Evolutionary conservation across 1,284 basidiomycete species (phyloP).

Genomic region (Takashimella tepidaria): DNA sequence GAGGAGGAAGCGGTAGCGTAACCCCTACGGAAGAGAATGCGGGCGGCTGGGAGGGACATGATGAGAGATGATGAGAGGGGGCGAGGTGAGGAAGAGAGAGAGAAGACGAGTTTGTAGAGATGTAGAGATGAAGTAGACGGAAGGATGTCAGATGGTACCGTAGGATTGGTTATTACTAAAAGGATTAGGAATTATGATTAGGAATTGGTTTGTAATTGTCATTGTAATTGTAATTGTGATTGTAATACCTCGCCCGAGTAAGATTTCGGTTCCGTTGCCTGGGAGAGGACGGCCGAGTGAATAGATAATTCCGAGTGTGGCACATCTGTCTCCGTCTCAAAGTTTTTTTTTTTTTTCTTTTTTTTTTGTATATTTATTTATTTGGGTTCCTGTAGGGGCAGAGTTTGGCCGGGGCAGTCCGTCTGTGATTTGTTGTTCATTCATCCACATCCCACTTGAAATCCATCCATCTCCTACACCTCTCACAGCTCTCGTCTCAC

Average conservation of each 20-base stretch:
- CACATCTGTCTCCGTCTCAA: neutral
- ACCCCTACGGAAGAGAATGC: slow-evolving; percentile 41
- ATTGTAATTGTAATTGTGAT: too few relatives aligned
- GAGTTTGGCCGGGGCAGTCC: too few relatives aligned
- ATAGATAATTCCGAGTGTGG: neutral
- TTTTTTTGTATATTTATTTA: too few relatives aligned
- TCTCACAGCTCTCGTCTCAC: neutral
- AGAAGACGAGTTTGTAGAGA: slow-evolving; percentile 8
- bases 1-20: slow-evolving; percentile 42
- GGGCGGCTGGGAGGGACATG: slow-evolving; percentile 41
- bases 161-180: too few relatives aligned
- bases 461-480: neutral
- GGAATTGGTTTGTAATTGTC: too few relatives aligned
- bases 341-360: neutral
- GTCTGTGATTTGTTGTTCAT: neutral
- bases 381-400: too few relatives aligned
- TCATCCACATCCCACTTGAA: neutral
- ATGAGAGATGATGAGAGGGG: slow-evolving; percentile 11
- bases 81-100: slow-evolving; percentile 4
- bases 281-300: too few relatives aligned
- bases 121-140: slow-evolving; percentile 1
- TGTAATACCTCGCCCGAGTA: too few relatives aligned
- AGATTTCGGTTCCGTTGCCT: too few relatives aligned
- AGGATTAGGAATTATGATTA: too few relatives aligned
- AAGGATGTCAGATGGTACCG: slow-evolving; percentile 1